Evolutionary conservation across 768 basidiomycete species (phyloP), one percentile per base, ranked within the genome.

Genomic region (Asterophora parasitica): DNA sequence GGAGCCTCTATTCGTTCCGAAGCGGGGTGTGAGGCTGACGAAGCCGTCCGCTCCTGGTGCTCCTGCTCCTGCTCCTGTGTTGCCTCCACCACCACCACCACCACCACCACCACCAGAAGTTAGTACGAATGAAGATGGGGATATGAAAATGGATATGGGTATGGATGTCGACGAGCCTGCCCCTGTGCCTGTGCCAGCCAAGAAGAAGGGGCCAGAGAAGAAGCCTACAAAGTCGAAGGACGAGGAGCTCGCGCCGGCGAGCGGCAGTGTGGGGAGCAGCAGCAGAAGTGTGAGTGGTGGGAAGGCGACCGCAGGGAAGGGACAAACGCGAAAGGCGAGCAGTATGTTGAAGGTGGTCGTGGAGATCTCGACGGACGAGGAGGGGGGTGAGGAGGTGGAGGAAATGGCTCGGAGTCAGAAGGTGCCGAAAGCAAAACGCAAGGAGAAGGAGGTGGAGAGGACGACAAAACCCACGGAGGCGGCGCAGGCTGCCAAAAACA

Each of bases 321-420:
- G 39, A 7, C n/a, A 28, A 20, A 35, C 42, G 35, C 63, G 56
- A 51, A 56, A 55, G 27, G 42, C 34, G 13, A 44, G 52, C 19
- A 51, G 39, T 10, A 39, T 63, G 51, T 43, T 63, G 51, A 65
- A 66, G 52, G 68, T 74, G 12, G 68, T 23, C 23, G 23, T 74
- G 19, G 70, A 74, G 42, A 66, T 75, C 12, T 71, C 70, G 6
- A 68, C 69, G 7, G 71, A 72, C 32, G 70, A 71, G 28, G 67
- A 69, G n/a, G 61, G 59, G 20, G 59, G 54, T 8, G 50, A 52
- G 9, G 51, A 50, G n/a, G 15, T 32, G 13, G 48, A 49, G 44
- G 26, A 37, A 16, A 40, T 16, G 11, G 11, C 33, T 17, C 10
- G 42, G 50, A 42, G 43, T 45, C 51, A 36, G 37, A 30, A 41